Evolutionary conservation across 208 protist genomes (phyloP).

Genomic region (Sergeia podlipaevii): DNA sequence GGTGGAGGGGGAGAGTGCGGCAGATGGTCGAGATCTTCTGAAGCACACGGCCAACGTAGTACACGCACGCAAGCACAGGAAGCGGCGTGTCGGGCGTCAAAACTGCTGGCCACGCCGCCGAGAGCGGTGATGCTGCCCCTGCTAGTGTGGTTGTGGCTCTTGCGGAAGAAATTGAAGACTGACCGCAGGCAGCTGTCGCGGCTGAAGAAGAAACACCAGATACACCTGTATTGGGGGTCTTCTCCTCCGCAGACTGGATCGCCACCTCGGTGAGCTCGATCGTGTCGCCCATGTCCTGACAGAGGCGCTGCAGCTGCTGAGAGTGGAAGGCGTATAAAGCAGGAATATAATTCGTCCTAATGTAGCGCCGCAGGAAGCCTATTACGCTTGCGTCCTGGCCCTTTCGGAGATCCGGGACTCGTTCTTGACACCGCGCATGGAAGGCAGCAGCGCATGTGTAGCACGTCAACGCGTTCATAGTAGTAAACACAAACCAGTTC

Average conservation of each 20-base stretch:
- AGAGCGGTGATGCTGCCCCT: not conserved
- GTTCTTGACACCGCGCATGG: constrained; percentile 51
- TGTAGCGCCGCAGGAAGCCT: constrained; percentile 63
- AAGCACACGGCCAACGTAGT: constrained; percentile 74
- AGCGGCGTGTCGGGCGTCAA: constrained; percentile 21
- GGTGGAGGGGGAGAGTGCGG: constrained; percentile 31
- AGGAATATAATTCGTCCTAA: constrained; percentile 65
- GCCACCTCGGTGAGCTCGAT: constrained; percentile 6
- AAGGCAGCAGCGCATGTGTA: constrained; percentile 67
- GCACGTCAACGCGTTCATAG: constrained; percentile 87
- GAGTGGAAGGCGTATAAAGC: constrained; percentile 66
- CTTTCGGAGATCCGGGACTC: constrained; percentile 40
- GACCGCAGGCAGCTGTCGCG: too few relatives aligned
- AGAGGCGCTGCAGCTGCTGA: constrained; percentile 55
- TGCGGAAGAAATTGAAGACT: too few relatives aligned
- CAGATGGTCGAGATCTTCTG: constrained; percentile 58
- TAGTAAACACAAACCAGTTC: constrained; percentile 79
- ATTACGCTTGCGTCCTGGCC: constrained; percentile 49
- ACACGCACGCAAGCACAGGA: constrained; percentile 64
- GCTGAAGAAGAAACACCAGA: too few relatives aligned
- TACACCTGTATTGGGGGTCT: not conserved
- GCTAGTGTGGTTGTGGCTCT: not conserved
- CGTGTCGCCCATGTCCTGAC: constrained; percentile 36
- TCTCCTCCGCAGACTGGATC: not conserved
- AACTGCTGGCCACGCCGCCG: constrained; percentile 54